Base-by-base conservation (phyloP, 1,139 yeast species). In the Magnusiomyces sp. region DNA sequence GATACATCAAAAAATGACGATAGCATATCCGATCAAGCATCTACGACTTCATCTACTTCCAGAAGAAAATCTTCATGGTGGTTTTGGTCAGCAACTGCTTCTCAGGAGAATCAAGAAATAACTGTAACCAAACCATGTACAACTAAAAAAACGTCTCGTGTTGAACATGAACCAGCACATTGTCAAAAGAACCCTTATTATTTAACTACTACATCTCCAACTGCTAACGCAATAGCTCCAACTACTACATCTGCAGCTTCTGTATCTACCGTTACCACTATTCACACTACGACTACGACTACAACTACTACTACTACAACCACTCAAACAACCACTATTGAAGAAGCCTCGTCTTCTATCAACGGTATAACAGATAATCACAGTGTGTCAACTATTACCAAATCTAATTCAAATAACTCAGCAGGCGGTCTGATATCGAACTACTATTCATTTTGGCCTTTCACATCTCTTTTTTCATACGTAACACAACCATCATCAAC, bases 221-320 rank as follows among this genome's bases (percentile, higher is more conserved):
- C 40, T 11, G 16, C 19, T 7, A 37, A 16, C 20, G 40, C 40
- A 37, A 37, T 37, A 17, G 20, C 17, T 20, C 40, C 40, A 7
- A 20, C 40, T 20, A 20, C 20, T 2, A 16, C 40, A 2, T 37
- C 40, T 2, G 17, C 40, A 3, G 40, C 20, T 23, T 23, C 29
- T 23, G 29, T 23, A 34, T 34, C 37, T 14, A 14, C 37, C 3
- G 16, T 13, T 40, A n/a, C 43, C 5, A 43, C 46, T 5, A 33
- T 39, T 6, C 34, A 38, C 5, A 43, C 46, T 7, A 20, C 32
- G 13, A 43, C 46, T 10, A 43, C 46, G 4, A 43, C 46, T 13
- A 43, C 46, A n/a, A 34, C 46, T 3, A 43, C 46, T 1, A 43
- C 46, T 6, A 43, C 46, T 17, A 43, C 46, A 5, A 43, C 46